Evolutionary conservation across 2,329 filamentous ascomycete species (phyloP), one percentile per base, ranked within the genome.

Genomic region (Diaporthe humulicola): DNA sequence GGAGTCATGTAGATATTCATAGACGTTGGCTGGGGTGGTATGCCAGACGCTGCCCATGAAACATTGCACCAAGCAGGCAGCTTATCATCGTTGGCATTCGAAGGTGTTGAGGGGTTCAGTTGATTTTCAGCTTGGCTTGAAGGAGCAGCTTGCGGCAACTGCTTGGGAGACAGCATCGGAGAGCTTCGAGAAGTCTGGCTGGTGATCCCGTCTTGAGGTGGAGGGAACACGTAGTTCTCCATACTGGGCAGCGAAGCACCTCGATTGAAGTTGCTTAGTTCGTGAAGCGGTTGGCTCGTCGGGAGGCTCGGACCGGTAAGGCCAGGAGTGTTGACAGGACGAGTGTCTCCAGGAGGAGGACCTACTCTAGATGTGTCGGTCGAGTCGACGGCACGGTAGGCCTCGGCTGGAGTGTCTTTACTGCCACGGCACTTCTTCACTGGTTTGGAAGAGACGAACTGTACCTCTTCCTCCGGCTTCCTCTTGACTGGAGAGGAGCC

Each of bases 381-480:
- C 25, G 30, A 38, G 9, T 71, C n/a, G 19, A 30, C 25, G 25
- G 12, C 30, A 36, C 45, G 58, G 42, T 66, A 45, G 10, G 40
- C 42, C 8, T 73, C 60, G 9, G 69, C 38, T 33, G 56, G 19
- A 28, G 64, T 22, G 2, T 76, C 75, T 38, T 48, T 61, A 70
- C 75, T 74, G 54, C 33, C 30, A 30, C 75, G 72, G 25, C 50
- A 56, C 52, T 76, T 77, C 73, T 77, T 77, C 33, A 77, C 75
- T 1, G 74, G 70, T 40, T 77, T 75, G 28, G 74, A 73, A 36
- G 77, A 77, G 54, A 77, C 74, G 33, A 77, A 77, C 33, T 77
- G 77, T 30, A 77, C 76, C 36, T 77, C 77, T 2, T 77, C 75
- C 52, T 77, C 77, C 9, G 71, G 74, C 19, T 66, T 69, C 64